A percentile compares a stretch with the other conserved stretches of the same genome.
These are phyloP conservation scores for Harringtonia lauricola DNA, from an alignment of 2,329 filamentous ascomycete species.

Conservation along the genomic window DNA sequence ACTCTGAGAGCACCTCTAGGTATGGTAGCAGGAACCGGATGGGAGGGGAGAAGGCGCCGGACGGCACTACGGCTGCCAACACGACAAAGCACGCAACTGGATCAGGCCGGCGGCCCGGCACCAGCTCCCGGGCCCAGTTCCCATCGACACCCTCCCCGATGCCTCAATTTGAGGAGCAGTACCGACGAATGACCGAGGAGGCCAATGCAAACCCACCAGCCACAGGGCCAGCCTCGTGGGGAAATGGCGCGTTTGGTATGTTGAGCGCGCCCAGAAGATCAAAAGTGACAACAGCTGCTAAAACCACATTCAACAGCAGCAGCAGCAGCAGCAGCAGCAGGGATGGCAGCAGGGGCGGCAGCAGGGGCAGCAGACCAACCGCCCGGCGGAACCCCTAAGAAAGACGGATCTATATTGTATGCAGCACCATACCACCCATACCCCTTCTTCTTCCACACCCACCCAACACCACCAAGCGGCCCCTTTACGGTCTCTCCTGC, in stretches of 20 bases:
- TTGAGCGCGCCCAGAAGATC: too few relatives aligned
- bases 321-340: too few relatives aligned
- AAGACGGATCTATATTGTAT: slow-evolving; percentile 7
- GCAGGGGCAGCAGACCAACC: too few relatives aligned
- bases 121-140: neutral
- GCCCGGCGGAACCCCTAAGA: neutral
- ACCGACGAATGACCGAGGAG: slow-evolving; percentile 4
- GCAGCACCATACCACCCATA: neutral
- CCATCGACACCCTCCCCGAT: slow-evolving; percentile 1
- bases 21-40: neutral
- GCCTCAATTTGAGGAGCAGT: slow-evolving; percentile 11
- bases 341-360: too few relatives aligned
- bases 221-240: neutral
- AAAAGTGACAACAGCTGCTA: too few relatives aligned
- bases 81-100: neutral
- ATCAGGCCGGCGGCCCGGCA: neutral
- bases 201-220: neutral
- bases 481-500: neutral
- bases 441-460: neutral
- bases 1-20: slow-evolving; percentile 12
- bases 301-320: too few relatives aligned
- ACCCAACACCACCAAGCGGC: neutral
- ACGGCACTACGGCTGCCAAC: too few relatives aligned
- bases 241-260: neutral
- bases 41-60: neutral